phyloP scores from a whole-genome alignment of 1,284 basidiomycete species.

The Ganoderma resinaceum region DNA sequence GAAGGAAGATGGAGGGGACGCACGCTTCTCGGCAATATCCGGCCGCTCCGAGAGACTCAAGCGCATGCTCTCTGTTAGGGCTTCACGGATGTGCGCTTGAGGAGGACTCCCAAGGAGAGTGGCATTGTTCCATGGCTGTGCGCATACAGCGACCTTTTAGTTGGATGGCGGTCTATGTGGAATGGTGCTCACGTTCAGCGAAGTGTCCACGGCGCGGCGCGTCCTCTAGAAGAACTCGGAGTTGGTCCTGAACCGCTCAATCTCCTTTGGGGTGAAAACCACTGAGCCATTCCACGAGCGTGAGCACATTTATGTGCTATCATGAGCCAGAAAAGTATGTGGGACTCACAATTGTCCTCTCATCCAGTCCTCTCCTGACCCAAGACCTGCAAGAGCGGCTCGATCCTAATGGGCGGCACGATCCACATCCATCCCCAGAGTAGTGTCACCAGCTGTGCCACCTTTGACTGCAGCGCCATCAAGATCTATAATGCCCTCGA shows the following conservation, averaged over 20 bases:
- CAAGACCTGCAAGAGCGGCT: constrained; percentile 45
- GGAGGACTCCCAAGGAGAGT: neutral
- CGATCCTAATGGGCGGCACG: constrained; percentile 51
- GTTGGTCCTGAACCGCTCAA: constrained; percentile 53
- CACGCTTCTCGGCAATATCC: constrained; percentile 63
- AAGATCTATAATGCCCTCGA: constrained; percentile 72
- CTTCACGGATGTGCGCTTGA: constrained; percentile 46
- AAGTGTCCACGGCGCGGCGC: constrained; percentile 55
- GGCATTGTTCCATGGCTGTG: neutral
- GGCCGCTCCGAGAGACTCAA: constrained; percentile 60
- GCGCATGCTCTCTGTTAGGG: constrained; percentile 54
- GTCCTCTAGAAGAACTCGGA: constrained; percentile 56
- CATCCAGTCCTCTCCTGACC: constrained; percentile 38
- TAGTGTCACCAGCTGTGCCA: constrained; percentile 58
- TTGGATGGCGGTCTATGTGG: neutral
- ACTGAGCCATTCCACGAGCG: neutral
- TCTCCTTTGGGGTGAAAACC: constrained; percentile 45
- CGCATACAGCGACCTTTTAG: constrained; percentile 50
- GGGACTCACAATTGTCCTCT: constrained; percentile 50
- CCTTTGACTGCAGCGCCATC: constrained; percentile 60
- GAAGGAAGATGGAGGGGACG: constrained; percentile 25
- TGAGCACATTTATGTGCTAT: too few relatives aligned
- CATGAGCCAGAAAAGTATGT: too few relatives aligned
- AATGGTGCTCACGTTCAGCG: constrained; percentile 53
- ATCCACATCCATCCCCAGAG: constrained; percentile 72